Conservation (phyloP, 2,329 filamentous ascomycete species). For the Trichoderma sp. region DNA sequence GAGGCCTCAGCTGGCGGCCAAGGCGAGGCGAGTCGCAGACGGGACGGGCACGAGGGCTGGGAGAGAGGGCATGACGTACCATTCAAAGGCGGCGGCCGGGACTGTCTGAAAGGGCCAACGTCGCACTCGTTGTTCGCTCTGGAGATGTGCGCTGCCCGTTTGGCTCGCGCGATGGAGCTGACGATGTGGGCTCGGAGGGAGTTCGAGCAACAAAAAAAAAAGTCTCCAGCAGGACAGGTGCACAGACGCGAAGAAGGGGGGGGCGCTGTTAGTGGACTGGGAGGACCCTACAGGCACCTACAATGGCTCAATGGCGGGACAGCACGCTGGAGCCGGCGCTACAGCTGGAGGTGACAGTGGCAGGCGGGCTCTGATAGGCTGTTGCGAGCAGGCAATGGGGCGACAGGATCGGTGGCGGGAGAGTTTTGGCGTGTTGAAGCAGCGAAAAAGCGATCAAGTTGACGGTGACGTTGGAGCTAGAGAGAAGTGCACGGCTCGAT, state of each 20-base stretch:
- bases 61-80: conserved; percentile 20
- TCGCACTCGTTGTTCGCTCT: conserved; percentile 18
- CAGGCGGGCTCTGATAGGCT: conserved; percentile 23
- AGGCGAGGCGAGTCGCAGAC: neutral
- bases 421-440: neutral
- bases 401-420: neutral
- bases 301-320: neutral
- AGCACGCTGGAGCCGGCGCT: neutral
- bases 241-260: conserved; percentile 24
- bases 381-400: neutral
- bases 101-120: conserved; percentile 16
- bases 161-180: conserved; percentile 25
- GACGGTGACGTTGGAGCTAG: neutral
- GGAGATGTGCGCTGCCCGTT: conserved; percentile 23
- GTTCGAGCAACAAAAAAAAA: conserved; percentile 22
- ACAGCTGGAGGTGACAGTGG: neutral
- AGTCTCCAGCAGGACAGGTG: conserved; percentile 22
- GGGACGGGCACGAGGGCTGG: neutral
- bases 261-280: conserved; percentile 18
- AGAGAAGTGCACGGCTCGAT: neutral
- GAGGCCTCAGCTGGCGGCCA: neutral
- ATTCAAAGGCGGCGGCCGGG: conserved; percentile 23
- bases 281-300: conserved; percentile 14
- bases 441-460: neutral
- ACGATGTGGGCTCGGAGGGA: conserved; percentile 26